Conservation (phyloP, 1,284 basidiomycete genomes). For the Cryptococcus jaspeensis region DNA sequence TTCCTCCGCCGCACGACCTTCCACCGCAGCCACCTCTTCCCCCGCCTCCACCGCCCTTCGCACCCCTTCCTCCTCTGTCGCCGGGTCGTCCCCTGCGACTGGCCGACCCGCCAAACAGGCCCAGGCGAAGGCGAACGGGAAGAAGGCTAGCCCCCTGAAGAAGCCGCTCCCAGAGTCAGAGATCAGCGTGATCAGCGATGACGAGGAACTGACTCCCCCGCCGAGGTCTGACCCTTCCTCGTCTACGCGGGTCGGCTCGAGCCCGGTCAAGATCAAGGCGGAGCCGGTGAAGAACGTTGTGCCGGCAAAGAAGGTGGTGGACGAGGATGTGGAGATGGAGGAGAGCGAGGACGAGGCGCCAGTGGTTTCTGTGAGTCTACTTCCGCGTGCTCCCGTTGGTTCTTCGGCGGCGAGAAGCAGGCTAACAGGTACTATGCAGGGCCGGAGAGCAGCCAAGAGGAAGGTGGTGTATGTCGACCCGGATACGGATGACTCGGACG, state of each 20-base stretch:
- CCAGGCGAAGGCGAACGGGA: conserved; percentile 10
- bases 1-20: conserved; percentile 4
- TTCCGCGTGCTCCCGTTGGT: not conserved
- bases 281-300: conserved; percentile 1
- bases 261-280: conserved; percentile 17
- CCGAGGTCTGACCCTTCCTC: conserved; percentile 17
- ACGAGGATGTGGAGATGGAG: conserved; percentile 27
- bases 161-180: conserved; percentile 15
- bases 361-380: conserved; percentile 22
- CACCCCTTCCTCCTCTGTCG: conserved; percentile 30
- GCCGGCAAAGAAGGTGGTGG: not conserved
- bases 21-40: conserved; percentile 21
- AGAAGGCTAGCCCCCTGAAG: conserved; percentile 20
- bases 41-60: conserved; percentile 27
- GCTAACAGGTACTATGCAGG: conserved; percentile 15
- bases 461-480: conserved; percentile 50
- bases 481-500: conserved; percentile 35
- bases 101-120: conserved; percentile 7
- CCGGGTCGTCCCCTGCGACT: conserved; percentile 28
- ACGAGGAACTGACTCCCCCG: conserved; percentile 31
- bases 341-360: conserved; percentile 26
- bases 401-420: not conserved
- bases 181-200: conserved; percentile 15
- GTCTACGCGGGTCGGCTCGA: conserved; percentile 21
- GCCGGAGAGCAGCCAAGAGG: conserved; percentile 39